Evolutionary conservation across 495 filamentous ascomycete species (phyloP), one percentile per base, ranked within the genome.

Genomic region (Daldinia decipiens): DNA sequence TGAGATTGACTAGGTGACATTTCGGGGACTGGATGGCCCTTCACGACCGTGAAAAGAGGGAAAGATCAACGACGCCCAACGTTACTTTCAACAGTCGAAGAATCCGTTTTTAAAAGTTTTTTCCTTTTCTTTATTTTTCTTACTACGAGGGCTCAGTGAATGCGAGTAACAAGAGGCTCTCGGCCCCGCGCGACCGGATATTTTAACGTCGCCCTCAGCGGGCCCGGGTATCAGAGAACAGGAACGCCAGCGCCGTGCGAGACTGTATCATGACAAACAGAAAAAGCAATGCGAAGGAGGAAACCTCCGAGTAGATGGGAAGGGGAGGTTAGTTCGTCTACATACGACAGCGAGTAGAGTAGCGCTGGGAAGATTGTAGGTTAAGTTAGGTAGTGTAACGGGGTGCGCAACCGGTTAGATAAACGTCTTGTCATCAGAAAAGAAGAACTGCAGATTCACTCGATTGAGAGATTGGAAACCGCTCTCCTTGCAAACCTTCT

Each of bases 1-100:
- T 75, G 67, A 72, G 75, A 57, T 70, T 77, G 69, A 61, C 66
- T 68, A 58, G 72, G 72, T 74, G 75, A 74, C 77, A 79, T 79
- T 73, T 74, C 63, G 59, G 62, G 65, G 54, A 51, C 60, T 71
- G 43, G 57, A 29, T 38, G 53, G 34, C 34, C 59, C 53, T 59
- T 62, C 36, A 55, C 40, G 53, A 58, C 55, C 69, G 58, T 58
- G 40, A 50, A 70, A 65, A 61, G 58, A 36, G 73, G 59, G 68
- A 70, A 60, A 58, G 72, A 75, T 75, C 65, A 75, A 72, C 70
- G 60, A 56, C 65, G 70, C 55, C 55, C 43, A 68, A 60, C 32
- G 70, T 56, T 72, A 64, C 70, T 64, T 55, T 72, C 51, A 36
- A 59, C 54, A 50, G 39, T 58, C 57, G 47, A 45, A 62, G 34